Evolutionary conservation across 2,329 filamentous ascomycete species (phyloP), one percentile per base, ranked within the genome.

Genomic region (Pyrenophora seminiperda): DNA sequence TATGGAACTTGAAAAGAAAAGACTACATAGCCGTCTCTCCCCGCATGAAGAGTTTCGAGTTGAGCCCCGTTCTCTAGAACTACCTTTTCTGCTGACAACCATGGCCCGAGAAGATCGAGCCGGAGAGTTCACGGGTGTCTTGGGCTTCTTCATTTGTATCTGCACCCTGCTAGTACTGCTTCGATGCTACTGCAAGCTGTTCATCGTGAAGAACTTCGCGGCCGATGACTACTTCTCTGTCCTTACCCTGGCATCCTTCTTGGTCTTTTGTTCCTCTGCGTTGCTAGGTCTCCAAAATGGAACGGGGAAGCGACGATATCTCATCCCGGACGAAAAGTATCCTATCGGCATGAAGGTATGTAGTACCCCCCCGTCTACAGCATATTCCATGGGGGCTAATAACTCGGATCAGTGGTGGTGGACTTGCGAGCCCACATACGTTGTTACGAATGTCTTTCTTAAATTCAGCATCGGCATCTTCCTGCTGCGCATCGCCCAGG

Each of bases 141-240:
- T 59, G 29, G 54, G 47, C 20, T 59, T 59, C 43, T 59, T 59
- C 48, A 54, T 59, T 20, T 40, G 41, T 34, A 29, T 55, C 13
- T 54, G 47, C 30, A 59, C 54, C 11, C 13, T 59, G 15, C 34
- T 57, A 13, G 56, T 59, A 17, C 32, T 52, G 29, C 56, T 59
- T 37, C 54, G 56, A 38, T 53, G 47, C 31, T 59, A 59, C 30
- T 54, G 50, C 56, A 59, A 59, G 37, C 9, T 59, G 11, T 38
- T 59, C 15, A 33, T 59, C 24, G 56, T 59, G 30, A 59, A 59
- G 48, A 53, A 50, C 24, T 54, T 59, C 40, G 36, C 50, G 10
- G 54, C 50, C 32, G 56, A 59, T 49, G 54, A 59, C 46, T 57
- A 54, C 42, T 53, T 57, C 15, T 57, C 56, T 37, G 45, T 59